Evolutionary conservation across 805 yeast genomes (phyloP), one percentile per base, ranked within the genome.

Genomic region (Kazachstania viticola): DNA sequence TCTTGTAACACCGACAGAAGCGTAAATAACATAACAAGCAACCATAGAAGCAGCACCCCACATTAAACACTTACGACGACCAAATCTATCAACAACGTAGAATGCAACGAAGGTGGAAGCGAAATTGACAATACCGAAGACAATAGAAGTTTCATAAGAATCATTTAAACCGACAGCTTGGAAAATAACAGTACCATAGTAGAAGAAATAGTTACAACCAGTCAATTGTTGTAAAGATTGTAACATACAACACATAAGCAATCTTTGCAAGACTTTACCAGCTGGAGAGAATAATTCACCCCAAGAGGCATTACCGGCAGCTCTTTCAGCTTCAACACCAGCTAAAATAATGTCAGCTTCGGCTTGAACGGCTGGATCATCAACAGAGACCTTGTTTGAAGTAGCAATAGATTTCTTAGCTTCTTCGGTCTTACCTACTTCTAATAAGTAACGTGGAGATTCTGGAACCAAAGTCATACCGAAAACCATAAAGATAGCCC

Each of bases 381-480:
- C 77, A 13, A 58, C 41, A 9, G 65, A 47, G 25, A 67, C 62
- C 48, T 69, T 73, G 63, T 75, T 75, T 31, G 75, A 67, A 42
- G 52, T 67, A 16, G 77, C 75, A 34, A 77, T 51, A 15, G 80
- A 68, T 14, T 46, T 51, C 53, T 62, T 71, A 31, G 83, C 83
- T 37, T 73, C 78, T 28, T 76, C 83, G 27, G 68, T 45, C 42
- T 57, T 65, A 36, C 62, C 65, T 35, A 56, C 57, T 56, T 70
- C 74, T 38, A 71, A 62, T 56, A 76, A 64, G 58, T 54, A 77
- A 56, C 83, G 64, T 48, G 84, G 80, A 17, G 82, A 74, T 60
- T 77, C 84, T 29, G 83, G 83, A 69, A 75, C 74, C 45, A 67
- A 65, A 6, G 43, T 40, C 58, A 58, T 56, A 44, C 52, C 61